These are phyloP conservation scores for Pleomassaria siparia DNA, from an alignment of 2,329 filamentous ascomycete species.

Conservation along the genomic window DNA sequence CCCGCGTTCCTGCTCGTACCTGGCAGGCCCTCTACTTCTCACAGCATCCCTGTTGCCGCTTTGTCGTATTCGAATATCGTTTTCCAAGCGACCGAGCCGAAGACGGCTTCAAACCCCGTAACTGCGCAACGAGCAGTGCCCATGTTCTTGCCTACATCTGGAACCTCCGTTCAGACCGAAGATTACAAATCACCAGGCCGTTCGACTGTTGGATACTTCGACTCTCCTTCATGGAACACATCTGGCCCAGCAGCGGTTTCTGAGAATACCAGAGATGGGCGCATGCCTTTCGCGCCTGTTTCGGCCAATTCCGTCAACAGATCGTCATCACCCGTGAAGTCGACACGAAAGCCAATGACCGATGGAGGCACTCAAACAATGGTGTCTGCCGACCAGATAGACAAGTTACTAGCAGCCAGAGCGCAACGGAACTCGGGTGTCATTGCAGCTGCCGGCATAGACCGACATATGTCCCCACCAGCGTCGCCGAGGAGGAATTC, in stretches of 20 bases:
- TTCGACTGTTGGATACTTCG: conserved; percentile 43
- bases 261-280: conserved; percentile 15
- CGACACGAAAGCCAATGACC: conserved; percentile 46
- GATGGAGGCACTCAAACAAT: conserved; percentile 82
- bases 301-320: conserved; percentile 20
- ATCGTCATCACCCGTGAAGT: conserved; percentile 19
- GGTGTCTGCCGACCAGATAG: conserved; percentile 79
- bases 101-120: conserved; percentile 28
- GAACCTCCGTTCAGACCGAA: conserved; percentile 18
- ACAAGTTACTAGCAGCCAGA: conserved; percentile 68
- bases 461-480: conserved; percentile 34
- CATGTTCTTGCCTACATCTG: conserved; percentile 11
- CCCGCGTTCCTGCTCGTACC: conserved; percentile 35
- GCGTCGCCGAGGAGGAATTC: conserved; percentile 38
- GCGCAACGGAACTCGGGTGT: conserved; percentile 30
- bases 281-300: conserved; percentile 27
- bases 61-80: conserved; percentile 31
- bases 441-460: conserved; percentile 30
- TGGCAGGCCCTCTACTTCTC: conserved; percentile 35
- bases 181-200: conserved; percentile 27
- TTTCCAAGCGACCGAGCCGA: conserved; percentile 32
- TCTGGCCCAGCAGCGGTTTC: conserved; percentile 13
- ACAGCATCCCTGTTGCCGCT: conserved; percentile 15
- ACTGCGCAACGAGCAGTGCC: conserved; percentile 30
- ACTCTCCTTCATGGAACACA: conserved; percentile 51